Conservation (phyloP, 768 basidiomycete genomes). For the Hydnum rufescens region DNA sequence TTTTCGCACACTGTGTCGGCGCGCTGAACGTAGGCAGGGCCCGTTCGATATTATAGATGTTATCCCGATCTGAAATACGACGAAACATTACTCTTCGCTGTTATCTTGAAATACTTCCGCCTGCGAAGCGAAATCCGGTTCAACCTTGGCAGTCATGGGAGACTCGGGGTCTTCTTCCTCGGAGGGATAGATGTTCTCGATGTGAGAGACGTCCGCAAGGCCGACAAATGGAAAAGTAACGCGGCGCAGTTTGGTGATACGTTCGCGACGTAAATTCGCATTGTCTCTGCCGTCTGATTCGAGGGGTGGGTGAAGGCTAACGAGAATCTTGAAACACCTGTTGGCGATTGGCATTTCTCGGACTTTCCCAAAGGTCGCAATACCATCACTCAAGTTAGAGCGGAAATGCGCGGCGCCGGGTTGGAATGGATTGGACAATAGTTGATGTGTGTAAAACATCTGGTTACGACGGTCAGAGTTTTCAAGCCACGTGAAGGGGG, state of each 20-base stretch:
- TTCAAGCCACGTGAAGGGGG: background rate
- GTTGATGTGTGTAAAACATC: constrained; percentile 1
- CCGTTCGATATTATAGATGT: no score
- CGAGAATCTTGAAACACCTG: background rate
- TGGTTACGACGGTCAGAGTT: background rate
- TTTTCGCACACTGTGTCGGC: no score
- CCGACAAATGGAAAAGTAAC: background rate
- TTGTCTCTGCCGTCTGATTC: background rate
- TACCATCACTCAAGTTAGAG: background rate
- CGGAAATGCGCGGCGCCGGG: background rate
- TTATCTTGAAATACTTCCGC: no score
- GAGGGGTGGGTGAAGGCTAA: background rate
- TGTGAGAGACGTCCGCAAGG: background rate
- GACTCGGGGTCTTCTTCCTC: background rate
- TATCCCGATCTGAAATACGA: no score
- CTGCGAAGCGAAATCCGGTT: no score
- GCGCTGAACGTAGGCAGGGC: no score
- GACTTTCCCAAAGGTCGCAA: background rate
- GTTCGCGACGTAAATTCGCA: background rate
- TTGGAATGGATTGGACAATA: background rate
- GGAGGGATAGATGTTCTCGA: background rate
- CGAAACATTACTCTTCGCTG: no score
- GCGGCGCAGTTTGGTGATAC: background rate
- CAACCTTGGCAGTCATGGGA: background rate
- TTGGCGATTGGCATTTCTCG: background rate